Evolutionary conservation across 1,284 basidiomycete genomes (phyloP), one percentile per base, ranked within the genome.

Genomic region (Stygiomarasmius scandens): DNA sequence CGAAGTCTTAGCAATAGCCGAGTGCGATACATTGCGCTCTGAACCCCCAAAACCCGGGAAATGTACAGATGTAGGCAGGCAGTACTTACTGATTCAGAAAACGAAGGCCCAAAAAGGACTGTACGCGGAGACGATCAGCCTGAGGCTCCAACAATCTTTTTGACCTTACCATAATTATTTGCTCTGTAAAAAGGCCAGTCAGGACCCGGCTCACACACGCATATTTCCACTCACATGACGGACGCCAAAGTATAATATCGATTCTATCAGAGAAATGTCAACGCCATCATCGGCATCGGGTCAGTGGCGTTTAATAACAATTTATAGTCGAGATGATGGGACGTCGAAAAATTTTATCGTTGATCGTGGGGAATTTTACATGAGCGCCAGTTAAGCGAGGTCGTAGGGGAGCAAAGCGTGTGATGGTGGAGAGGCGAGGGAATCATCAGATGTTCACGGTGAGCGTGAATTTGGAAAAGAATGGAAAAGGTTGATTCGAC

Each of bases 201-300:
- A n/a, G n/a, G n/a, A n/a, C n/a, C n/a, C n/a, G n/a, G n/a, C n/a
- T n/a, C n/a, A 50, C 16, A 55, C 44, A 19, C n/a, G 19, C n/a
- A 25, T n/a, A n/a, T n/a, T n/a, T n/a, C 45, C 10, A 72, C 81
- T 63, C 66, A 85, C 83, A 80, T 61, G 44, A 81, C 79, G 43
- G 75, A 76, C 63, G 73, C 68, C 58, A 85, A 67, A 8, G 76
- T 73, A 65, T 82, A 84, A 65, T 84, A 85, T 23, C 83, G 81
- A 68, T 84, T 85, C 83, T 84, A 56, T 11, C n/a, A 16, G 25
- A 16, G 10, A 45, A 45, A 16, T 24, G 23, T 9, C 25, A n/a
- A n/a, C n/a, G n/a, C n/a, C n/a, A n/a, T n/a, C n/a, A n/a, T n/a
- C n/a, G n/a, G n/a, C n/a, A n/a, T n/a, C n/a, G n/a, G n/a, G 12